Evolutionary conservation across 805 yeast genomes (phyloP).

Genomic region (Ogataea haglerorum): DNA sequence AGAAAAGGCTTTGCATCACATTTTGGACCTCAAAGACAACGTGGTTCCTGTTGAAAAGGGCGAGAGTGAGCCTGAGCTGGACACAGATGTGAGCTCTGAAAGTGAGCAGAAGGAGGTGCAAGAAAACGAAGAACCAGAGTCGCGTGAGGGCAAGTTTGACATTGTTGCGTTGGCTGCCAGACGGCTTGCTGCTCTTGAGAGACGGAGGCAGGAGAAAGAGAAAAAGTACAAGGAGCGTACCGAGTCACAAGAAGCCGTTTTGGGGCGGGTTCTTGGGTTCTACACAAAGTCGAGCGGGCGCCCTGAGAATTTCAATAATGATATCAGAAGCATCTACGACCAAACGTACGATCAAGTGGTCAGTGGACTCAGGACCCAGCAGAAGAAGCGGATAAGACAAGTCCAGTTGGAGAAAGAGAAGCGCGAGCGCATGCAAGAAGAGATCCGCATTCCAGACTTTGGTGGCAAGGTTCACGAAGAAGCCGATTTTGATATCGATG

Average conservation of each 20-base stretch:
- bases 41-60: constrained; percentile 10
- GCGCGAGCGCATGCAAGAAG: constrained; percentile 27
- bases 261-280: constrained; percentile 33
- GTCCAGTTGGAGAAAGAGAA: constrained; percentile 28
- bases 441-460: constrained; percentile 16
- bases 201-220: constrained; percentile 34
- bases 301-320: constrained; percentile 24
- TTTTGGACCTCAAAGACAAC: constrained; percentile 34
- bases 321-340: constrained; percentile 17
- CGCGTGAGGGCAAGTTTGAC: constrained; percentile 40
- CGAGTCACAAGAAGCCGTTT: constrained; percentile 31
- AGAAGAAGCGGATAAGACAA: constrained; percentile 29
- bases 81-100: constrained; percentile 12
- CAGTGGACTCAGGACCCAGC: constrained; percentile 31
- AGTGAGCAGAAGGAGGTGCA: constrained; percentile 1
- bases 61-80: constrained; percentile 18
- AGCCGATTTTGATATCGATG: constrained; percentile 27
- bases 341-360: constrained; percentile 23
- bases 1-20: constrained; percentile 68
- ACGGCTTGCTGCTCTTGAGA: constrained; percentile 38
- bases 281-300: constrained; percentile 23
- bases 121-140: constrained; percentile 1
- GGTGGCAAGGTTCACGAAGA: constrained; percentile 20
- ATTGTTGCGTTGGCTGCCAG: constrained; percentile 54
- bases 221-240: constrained; percentile 31